Conservation (phyloP, 352 stramenopile species). For the Blastocystis sp. region DNA sequence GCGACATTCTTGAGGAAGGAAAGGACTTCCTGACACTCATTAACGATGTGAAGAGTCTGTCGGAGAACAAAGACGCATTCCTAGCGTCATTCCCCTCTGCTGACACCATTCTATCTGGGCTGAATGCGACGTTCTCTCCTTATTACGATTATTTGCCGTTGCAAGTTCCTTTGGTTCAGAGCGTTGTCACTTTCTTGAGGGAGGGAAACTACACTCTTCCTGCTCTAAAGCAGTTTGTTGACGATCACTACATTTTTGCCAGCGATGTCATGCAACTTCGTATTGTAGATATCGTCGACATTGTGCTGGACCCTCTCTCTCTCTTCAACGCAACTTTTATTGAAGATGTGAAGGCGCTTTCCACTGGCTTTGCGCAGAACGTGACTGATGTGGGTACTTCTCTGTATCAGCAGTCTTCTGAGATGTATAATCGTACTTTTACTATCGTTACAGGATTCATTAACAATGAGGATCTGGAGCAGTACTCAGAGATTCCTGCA, state of each 20-base stretch:
- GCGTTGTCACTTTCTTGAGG: neutral
- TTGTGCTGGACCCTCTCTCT: neutral
- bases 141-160: constrained; percentile 24
- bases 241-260: constrained; percentile 1
- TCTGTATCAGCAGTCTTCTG: neutral
- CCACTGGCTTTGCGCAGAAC: neutral
- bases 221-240: neutral
- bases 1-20: neutral
- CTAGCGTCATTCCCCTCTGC: neutral
- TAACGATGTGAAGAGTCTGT: neutral
- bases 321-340: neutral
- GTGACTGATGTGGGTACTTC: neutral
- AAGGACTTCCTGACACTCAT: neutral
- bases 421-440: neutral
- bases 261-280: constrained; percentile 15
- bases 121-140: constrained; percentile 35
- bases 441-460: neutral
- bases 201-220: constrained; percentile 4
- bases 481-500: constrained; percentile 21
- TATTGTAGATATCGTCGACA: neutral
- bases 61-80: neutral
- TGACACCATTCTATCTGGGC: neutral
- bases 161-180: neutral
- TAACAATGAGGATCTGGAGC: neutral
- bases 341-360: neutral